Evolutionary conservation across 495 filamentous ascomycete genomes (phyloP).

Genomic region (Neurospora cerealis): DNA sequence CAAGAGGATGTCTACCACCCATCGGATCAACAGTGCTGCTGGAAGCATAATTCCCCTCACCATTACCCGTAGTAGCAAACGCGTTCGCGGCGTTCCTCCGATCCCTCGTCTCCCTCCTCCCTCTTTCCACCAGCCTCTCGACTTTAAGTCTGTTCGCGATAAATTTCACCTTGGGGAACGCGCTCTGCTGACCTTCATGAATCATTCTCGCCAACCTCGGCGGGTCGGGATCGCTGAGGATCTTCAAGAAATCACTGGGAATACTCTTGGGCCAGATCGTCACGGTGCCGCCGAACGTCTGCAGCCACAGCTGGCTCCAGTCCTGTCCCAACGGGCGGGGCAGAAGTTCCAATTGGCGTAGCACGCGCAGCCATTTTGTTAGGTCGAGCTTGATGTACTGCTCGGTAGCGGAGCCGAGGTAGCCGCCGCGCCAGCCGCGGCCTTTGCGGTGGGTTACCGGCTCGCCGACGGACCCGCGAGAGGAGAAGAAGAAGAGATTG

Average conservation of each 20-base stretch:
- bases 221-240: constrained; percentile 70
- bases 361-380: constrained; percentile 91
- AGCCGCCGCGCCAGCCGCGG: constrained; percentile 92
- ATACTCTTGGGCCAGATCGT: constrained; percentile 85
- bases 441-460: constrained; percentile 92
- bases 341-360: constrained; percentile 83
- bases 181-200: constrained; percentile 71
- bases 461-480: constrained; percentile 78
- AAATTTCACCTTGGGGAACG: constrained; percentile 86
- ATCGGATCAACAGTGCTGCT: not conserved
- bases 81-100: constrained; percentile 21
- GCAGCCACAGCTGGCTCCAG: constrained; percentile 92
- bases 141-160: constrained; percentile 76
- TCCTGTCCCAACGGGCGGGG: constrained; percentile 89
- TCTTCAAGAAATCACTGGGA: constrained; percentile 67
- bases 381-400: constrained; percentile 93
- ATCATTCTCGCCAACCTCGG: constrained; percentile 78
- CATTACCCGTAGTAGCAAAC: not conserved
- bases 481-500: constrained; percentile 96
- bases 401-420: constrained; percentile 81
- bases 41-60: not conserved
- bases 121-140: constrained; percentile 68
- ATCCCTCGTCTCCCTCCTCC: constrained; percentile 50
- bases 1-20: not conserved
- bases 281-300: constrained; percentile 87